Conservation (phyloP, 495 filamentous ascomycete genomes). For the Penicillium steckii region DNA sequence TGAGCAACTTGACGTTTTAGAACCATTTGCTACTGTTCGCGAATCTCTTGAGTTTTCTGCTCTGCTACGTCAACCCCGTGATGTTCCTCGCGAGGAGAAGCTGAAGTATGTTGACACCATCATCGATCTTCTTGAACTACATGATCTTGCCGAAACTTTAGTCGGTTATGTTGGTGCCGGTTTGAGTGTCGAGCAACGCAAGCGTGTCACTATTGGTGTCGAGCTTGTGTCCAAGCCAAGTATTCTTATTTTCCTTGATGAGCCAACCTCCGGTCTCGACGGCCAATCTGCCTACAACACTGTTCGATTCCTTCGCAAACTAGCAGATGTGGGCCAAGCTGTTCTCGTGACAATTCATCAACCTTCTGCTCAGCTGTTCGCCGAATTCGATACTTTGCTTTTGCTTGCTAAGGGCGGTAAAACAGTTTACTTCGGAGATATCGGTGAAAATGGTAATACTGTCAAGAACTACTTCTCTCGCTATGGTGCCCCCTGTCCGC, state of each 20-base stretch:
- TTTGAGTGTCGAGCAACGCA: conserved; percentile 59
- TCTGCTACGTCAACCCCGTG: conserved; percentile 52
- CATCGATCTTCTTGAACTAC: conserved; percentile 57
- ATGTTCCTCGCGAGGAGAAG: conserved; percentile 54
- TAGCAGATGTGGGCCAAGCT: conserved; percentile 66
- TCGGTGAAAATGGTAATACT: conserved; percentile 51
- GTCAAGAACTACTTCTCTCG: conserved; percentile 73
- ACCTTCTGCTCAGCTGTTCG: conserved; percentile 68
- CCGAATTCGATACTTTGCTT: conserved; percentile 70
- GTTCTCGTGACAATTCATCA: conserved; percentile 78
- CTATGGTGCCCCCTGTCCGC: conserved; percentile 71
- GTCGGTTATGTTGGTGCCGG: conserved; percentile 54
- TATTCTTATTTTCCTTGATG: conserved; percentile 72
- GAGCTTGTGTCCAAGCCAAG: conserved; percentile 67
- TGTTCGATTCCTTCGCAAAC: conserved; percentile 61
- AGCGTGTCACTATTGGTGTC: conserved; percentile 66
- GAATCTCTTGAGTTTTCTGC: conserved; percentile 62
- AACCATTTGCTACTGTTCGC: conserved; percentile 58
- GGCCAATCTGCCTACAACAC: conserved; percentile 63
- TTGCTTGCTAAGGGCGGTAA: conserved; percentile 68
- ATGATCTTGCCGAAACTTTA: conserved; percentile 52
- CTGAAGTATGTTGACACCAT: conserved; percentile 59
- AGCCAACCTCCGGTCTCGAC: conserved; percentile 74
- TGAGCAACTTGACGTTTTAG: conserved; percentile 62
- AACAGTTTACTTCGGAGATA: conserved; percentile 69